phyloP scores from a whole-genome alignment of 306 rosid species.

The Sechiopsis laciniata region DNA sequence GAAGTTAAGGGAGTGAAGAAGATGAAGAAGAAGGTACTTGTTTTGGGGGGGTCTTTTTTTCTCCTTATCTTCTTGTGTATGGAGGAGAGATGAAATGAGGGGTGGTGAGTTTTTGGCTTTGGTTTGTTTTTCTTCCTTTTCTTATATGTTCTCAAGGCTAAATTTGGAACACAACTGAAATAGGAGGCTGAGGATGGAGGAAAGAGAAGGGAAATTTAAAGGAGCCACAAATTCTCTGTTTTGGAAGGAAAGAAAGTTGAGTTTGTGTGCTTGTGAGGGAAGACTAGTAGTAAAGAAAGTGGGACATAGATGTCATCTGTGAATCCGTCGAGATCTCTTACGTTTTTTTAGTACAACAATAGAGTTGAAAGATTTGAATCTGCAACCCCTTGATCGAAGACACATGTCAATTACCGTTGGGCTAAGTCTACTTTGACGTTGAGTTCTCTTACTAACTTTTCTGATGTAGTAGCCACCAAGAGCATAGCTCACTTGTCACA shows the following conservation, averaged over 20 bases:
- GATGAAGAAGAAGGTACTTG: slow-evolving; percentile 23
- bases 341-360: too few species aligned
- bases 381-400: too few species aligned
- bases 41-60: background rate
- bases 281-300: slow-evolving; percentile 8
- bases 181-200: slow-evolving; percentile 30
- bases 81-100: slow-evolving; percentile 30
- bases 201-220: slow-evolving; percentile 37
- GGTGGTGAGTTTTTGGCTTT: background rate
- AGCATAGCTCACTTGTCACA: too few species aligned
- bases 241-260: slow-evolving; percentile 31
- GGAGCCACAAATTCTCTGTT: slow-evolving; percentile 32
- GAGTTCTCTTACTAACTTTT: too few species aligned
- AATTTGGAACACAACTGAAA: slow-evolving; percentile 11
- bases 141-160: slow-evolving; percentile 2
- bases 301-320: slow-evolving; percentile 15
- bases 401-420: too few species aligned
- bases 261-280: slow-evolving; percentile 15
- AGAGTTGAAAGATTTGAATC: too few species aligned
- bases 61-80: slow-evolving; percentile 10
- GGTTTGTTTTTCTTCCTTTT: background rate
- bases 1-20: slow-evolving; percentile 31
- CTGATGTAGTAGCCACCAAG: too few species aligned
- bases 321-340: background rate
- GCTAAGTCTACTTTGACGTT: too few species aligned